Evolutionary conservation across 805 yeast genomes (phyloP), one percentile per base, ranked within the genome.

Genomic region (Priceomyces melissophilus): DNA sequence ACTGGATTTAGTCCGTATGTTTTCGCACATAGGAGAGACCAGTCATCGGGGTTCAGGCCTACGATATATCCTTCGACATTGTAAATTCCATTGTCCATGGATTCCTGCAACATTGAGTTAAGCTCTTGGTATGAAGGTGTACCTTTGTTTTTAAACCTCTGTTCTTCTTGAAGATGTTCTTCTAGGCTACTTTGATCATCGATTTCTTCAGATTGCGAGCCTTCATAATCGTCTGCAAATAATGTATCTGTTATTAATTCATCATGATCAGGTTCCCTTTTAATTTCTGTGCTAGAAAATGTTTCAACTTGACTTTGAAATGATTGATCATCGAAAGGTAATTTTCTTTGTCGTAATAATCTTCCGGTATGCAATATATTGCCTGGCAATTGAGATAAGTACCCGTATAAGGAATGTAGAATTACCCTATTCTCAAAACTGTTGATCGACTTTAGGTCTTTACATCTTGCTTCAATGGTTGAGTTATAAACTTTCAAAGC

Each of bases 11-110:
- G 11, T 10, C 44, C 43, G 41, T 55, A 66, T 27, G 49, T 38
- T 38, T 67, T 67, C 13, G 59, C 49, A 44, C 68, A 64, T 1
- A 60, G 35, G 13, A 53, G 54, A 14, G 48, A 36, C 43, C 58
- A 51, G 39, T 63, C 60, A 2, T 35, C 39, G 0, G 71, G 71
- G 3, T 53, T 44, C 9, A 48, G 37, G 2, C 58, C 65, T 2
- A 51, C 56, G 2, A 65, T 32, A 16, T 38, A 42, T 2, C 57
- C 65, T 4, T 40, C 33, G 3, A 52, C 51, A 10, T 37, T 40
- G 45, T 52, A 61, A 1, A 54, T 35, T 15, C 34, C 38, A 32
- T 41, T 41, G 11, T 42, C 45, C 10, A 29, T 10, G 28, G 37
- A 11, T 35, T 28, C 27, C 9, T 17, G 34, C 29, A 12, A 32